Evolutionary conservation across 169 alveolate species (phyloP).

Genomic region (Plasmodium relictum): DNA sequence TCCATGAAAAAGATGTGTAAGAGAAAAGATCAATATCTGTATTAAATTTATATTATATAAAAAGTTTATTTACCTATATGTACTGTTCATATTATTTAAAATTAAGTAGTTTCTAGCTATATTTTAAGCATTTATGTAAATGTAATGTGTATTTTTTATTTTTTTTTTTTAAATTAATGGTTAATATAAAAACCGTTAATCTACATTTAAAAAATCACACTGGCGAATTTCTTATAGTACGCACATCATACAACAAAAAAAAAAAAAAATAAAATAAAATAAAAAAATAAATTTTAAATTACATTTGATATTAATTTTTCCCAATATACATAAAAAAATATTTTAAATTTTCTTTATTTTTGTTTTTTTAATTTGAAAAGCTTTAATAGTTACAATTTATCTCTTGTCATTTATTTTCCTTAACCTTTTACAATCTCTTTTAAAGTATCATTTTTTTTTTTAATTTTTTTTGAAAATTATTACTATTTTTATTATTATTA

Average conservation of each 20-base stretch:
- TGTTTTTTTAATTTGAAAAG: not conserved
- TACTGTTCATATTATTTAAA: constrained; percentile 35
- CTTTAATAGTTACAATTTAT: not conserved
- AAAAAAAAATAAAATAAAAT: not conserved
- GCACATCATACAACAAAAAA: not conserved
- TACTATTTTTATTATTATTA: too few relatives aligned
- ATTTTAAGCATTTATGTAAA: constrained; percentile 2
- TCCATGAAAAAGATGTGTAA: constrained; percentile 27
- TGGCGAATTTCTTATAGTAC: constrained; percentile 2
- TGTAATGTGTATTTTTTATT: constrained; percentile 14
- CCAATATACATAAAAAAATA: too few relatives aligned
- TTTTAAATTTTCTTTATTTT: too few relatives aligned
- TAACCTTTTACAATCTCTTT: not conserved
- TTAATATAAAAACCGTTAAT: not conserved
- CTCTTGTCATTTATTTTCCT: not conserved
- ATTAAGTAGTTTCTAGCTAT: constrained; percentile 3
- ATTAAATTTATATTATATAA: not conserved
- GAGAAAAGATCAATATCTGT: constrained; percentile 25
- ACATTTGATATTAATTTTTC: too few relatives aligned
- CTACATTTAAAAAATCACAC: not conserved
- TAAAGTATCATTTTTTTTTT: too few relatives aligned
- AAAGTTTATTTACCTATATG: not conserved
- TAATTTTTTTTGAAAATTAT: too few relatives aligned
- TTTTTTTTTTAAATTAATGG: not conserved
- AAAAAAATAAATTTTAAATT: too few relatives aligned